phyloP scores from a whole-genome alignment of 2,329 filamentous ascomycete species.

The Epichloe sylvatica region DNA sequence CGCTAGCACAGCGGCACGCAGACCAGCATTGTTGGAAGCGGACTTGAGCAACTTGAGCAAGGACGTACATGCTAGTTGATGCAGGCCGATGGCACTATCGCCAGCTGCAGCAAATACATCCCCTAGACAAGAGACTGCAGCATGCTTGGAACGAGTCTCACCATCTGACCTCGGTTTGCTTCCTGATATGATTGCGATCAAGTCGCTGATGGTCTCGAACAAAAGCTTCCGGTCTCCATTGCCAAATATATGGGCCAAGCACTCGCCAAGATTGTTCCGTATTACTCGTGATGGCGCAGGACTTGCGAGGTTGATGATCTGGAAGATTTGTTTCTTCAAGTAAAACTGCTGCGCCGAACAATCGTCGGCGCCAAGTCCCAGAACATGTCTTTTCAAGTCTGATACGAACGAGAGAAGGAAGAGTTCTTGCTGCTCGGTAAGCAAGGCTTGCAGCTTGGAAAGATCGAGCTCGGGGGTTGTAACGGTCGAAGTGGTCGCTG shows the following conservation, averaged over 20 bases:
- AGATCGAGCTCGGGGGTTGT: constrained; percentile 72
- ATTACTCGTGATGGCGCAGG: constrained; percentile 79
- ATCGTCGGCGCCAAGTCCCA: constrained; percentile 58
- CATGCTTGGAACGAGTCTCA: constrained; percentile 70
- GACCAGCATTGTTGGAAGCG: constrained; percentile 64
- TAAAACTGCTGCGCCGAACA: constrained; percentile 81
- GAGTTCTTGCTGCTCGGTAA: constrained; percentile 89
- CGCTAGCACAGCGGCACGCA: constrained; percentile 64
- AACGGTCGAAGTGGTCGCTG: constrained; percentile 23
- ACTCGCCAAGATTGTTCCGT: constrained; percentile 75
- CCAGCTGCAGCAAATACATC: constrained; percentile 85
- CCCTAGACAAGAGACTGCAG: constrained; percentile 73
- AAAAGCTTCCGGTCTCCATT: constrained; percentile 82
- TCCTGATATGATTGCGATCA: constrained; percentile 56
- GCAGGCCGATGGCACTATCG: constrained; percentile 78
- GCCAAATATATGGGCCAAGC: constrained; percentile 67
- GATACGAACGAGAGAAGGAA: constrained; percentile 84
- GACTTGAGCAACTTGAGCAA: constrained; percentile 69
- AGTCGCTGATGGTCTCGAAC: constrained; percentile 87
- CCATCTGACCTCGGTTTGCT: constrained; percentile 63
- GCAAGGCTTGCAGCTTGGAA: constrained; percentile 74
- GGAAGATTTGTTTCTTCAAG: constrained; percentile 86
- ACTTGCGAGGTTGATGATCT: constrained; percentile 74
- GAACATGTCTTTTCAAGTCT: constrained; percentile 67
- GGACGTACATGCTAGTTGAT: constrained; percentile 57